Base-by-base conservation (phyloP, 106 monocot genomes). In the Narthecium ossifragum region DNA sequence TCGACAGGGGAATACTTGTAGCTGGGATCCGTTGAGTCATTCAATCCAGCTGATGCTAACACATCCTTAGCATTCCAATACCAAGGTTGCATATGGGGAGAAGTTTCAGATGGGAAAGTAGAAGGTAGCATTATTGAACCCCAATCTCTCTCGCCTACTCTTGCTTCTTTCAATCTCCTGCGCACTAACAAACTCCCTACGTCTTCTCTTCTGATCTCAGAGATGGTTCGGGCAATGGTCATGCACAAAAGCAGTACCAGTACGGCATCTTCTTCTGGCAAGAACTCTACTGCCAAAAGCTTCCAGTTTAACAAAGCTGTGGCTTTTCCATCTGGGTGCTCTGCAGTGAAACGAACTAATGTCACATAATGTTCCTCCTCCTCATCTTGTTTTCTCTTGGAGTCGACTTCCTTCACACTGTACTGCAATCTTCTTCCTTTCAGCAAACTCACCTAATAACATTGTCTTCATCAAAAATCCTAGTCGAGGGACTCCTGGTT, bases 241-340 rank as follows among this genome's bases (percentile, higher is more conserved):
- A 72, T 79, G 74, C 83, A 88, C 5, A 83, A 10, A 34, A 98
- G 84, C 6, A 98, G 80, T 17, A 87, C 61, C 6, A 87, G 55
- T 17, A 77, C 75, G 3, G 84, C 90, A 64, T 98, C 91, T 68
- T 98, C 98, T 34, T 84, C 84, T n/a, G 87, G 87, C 10, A 73
- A 67, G 64, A 98, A 91, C 64, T 98, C 98, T 18, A 80, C 52
- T 5, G 79, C 98, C 10, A 83, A 71, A 17, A 84, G 66, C 54
- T 81, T 78, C 84, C 86, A 98, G 71, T 98, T 98, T 29, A 98
- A 38, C 12, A 98, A 69, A n/a, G 87, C 79, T 3, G 91, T 98
- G 6, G 98, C 98, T 60, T 66, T 98, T 22, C 76, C 87, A 13
- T 74, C 70, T 40, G 68, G 81, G 39, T 70, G 32, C 18, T 77